Conservation (phyloP, 202 grass and related monocot genomes). For the Carex arenaria region DNA sequence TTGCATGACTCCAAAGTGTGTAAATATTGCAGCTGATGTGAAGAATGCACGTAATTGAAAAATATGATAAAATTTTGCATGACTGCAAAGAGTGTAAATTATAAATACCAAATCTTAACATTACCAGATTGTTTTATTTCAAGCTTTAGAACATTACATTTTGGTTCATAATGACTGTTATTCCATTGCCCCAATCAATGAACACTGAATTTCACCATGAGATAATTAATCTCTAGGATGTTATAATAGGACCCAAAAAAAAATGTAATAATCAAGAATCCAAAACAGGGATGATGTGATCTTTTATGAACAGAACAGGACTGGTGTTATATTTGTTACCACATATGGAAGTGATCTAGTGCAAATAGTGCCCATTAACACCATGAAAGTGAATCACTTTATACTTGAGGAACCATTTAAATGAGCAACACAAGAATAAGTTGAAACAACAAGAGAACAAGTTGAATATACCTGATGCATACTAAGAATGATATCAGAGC, state of each 20-base stretch:
- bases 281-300: not conserved
- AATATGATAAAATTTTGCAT: not conserved
- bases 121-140: not conserved
- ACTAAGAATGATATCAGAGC: slow-evolving; percentile 86
- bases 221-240: not conserved
- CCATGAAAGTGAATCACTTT: not conserved
- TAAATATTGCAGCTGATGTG: not conserved
- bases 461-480: slow-evolving; percentile 70
- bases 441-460: too few species aligned
- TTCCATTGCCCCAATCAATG: not conserved
- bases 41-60: not conserved
- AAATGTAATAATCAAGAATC: not conserved
- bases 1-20: too few species aligned
- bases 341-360: not conserved
- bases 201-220: not conserved
- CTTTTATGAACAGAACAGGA: not conserved
- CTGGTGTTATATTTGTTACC: not conserved
- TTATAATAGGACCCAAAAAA: not conserved
- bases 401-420: not conserved
- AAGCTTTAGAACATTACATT: not conserved
- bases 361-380: not conserved
- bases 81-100: not conserved
- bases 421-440: not conserved
- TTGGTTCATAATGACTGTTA: not conserved
- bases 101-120: not conserved